A percentile compares a stretch with the other conserved stretches of the same genome.
These are phyloP conservation scores for Fallopia convolvulus DNA, from an alignment of 148 eudicot species.

Conservation along the genomic window DNA sequence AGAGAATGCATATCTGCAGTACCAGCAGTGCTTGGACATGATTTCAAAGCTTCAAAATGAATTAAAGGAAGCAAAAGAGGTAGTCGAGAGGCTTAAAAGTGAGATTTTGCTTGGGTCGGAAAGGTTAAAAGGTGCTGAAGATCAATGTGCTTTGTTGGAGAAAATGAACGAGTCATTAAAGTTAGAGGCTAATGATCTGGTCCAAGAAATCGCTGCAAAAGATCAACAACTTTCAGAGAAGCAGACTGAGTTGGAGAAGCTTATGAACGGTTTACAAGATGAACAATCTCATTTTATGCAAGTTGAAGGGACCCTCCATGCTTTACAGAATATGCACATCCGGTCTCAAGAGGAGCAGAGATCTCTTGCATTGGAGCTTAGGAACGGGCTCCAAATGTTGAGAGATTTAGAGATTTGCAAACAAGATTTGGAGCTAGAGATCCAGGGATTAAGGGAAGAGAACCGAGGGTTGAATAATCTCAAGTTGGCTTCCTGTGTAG, in stretches of 20 bases:
- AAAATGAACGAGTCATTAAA: constrained; percentile 52
- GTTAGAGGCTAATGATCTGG: constrained; percentile 53
- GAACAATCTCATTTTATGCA: constrained; percentile 53
- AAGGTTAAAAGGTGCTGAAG: constrained; percentile 54
- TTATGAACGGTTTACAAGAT: constrained; percentile 41
- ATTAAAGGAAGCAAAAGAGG: constrained; percentile 46
- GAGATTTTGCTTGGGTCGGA: constrained; percentile 38
- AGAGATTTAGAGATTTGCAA: constrained; percentile 55
- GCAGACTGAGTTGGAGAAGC: constrained; percentile 57
- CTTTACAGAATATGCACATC: constrained; percentile 47
- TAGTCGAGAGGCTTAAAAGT: constrained; percentile 39
- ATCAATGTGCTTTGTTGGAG: constrained; percentile 43
- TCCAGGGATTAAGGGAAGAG: constrained; percentile 46
- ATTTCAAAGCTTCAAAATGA: constrained; percentile 56
- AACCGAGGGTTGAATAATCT: constrained; percentile 46
- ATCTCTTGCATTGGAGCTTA: constrained; percentile 61
- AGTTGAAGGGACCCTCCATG: constrained; percentile 56
- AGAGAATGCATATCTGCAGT: constrained; percentile 39
- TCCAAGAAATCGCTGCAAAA: constrained; percentile 41
- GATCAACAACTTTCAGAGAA: constrained; percentile 59
- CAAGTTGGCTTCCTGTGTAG: constrained; percentile 30
- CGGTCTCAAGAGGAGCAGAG: constrained; percentile 82
- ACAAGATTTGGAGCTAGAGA: constrained; percentile 54
- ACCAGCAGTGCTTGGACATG: constrained; percentile 50
- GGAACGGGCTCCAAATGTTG: constrained; percentile 60